A percentile compares a stretch with the other conserved stretches of the same genome.
Conservation (phyloP, 768 basidiomycete genomes). For the Leucocoprinus leucothites region DNA sequence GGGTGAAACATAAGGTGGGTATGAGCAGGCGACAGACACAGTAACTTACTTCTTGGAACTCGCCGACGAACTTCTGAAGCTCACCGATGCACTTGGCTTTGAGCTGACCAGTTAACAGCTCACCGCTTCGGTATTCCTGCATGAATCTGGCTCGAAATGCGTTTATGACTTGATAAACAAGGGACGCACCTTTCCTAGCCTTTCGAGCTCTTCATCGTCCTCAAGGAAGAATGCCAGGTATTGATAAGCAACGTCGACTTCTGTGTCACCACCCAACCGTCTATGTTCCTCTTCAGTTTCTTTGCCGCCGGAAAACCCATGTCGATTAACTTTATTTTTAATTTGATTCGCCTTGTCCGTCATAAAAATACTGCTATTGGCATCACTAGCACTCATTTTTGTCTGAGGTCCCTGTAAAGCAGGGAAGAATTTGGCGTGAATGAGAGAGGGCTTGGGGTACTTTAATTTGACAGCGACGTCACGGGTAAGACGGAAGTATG, state of each 20-base stretch:
- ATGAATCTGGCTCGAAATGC: slow-evolving; percentile 2
- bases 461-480: slow-evolving; percentile 93
- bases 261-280: slow-evolving; percentile 82
- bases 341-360: slow-evolving; percentile 89
- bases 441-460: slow-evolving; percentile 89
- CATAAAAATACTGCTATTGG: slow-evolving; percentile 95
- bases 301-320: slow-evolving; percentile 94
- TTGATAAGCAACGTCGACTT: slow-evolving; percentile 95
- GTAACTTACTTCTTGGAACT: slow-evolving; percentile 69
- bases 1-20: slow-evolving; percentile 8
- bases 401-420: slow-evolving; percentile 97
- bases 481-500: slow-evolving; percentile 96
- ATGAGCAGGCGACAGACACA: background rate
- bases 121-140: slow-evolving; percentile 91
- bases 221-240: slow-evolving; percentile 95
- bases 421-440: slow-evolving; percentile 98
- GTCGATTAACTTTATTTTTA: slow-evolving; percentile 95
- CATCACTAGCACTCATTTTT: slow-evolving; percentile 98
- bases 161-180: background rate
- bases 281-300: slow-evolving; percentile 97
- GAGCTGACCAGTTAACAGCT: slow-evolving; percentile 84
- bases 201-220: slow-evolving; percentile 84
- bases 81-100: slow-evolving; percentile 85
- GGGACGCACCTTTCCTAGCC: slow-evolving; percentile 68
- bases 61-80: slow-evolving; percentile 77